Evolutionary conservation across 495 filamentous ascomycete genomes (phyloP).

Genomic region (Trichoderma virens): DNA sequence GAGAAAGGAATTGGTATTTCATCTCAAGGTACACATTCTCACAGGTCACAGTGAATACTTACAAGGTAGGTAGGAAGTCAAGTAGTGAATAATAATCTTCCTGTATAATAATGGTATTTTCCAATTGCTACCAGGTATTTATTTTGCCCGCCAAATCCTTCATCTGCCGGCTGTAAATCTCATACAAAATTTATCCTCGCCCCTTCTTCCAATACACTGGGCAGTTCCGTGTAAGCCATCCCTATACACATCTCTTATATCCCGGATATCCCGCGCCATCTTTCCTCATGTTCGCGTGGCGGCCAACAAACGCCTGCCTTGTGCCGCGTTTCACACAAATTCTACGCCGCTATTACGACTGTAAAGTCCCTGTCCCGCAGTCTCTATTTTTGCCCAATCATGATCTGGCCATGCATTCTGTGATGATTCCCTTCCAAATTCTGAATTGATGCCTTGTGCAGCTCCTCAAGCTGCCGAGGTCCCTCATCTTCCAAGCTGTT

Average conservation of each 20-base stretch:
- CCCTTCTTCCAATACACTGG: not conserved
- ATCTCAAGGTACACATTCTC: no score
- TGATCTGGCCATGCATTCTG: not conserved
- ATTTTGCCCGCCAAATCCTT: not conserved
- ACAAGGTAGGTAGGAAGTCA: no score
- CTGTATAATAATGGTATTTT: slow-evolving; percentile 3
- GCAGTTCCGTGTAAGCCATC: no score
- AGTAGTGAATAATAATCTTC: no score
- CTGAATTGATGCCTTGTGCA: not conserved
- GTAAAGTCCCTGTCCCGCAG: not conserved
- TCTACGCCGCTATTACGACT: not conserved
- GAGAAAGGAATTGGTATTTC: no score
- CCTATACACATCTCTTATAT: not conserved
- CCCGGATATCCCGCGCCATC: not conserved
- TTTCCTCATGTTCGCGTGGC: not conserved
- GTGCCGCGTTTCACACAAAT: not conserved
- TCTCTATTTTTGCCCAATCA: not conserved
- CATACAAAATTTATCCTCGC: not conserved
- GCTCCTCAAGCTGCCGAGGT: not conserved
- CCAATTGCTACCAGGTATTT: not conserved
- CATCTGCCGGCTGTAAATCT: not conserved
- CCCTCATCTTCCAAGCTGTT: not conserved
- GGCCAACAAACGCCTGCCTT: not conserved
- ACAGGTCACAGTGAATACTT: no score
- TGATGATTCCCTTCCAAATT: not conserved